Conservation (phyloP, 306 rosid genomes). For the Herpetospermum pedunculosum region DNA sequence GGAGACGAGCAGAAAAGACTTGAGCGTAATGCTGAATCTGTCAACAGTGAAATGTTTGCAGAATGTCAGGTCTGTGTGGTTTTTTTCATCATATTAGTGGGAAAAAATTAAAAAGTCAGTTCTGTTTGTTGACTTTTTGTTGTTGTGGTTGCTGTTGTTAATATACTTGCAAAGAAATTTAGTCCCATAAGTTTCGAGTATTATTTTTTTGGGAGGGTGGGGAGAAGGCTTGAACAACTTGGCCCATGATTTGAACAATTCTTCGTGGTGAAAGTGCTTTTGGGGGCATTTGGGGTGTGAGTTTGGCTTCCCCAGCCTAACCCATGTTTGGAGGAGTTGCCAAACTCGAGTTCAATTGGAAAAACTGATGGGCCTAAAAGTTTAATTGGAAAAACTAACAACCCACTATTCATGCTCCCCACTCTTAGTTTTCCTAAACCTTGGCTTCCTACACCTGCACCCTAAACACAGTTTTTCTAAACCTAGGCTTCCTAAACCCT, state of each 20-base stretch:
- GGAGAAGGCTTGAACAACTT: neutral
- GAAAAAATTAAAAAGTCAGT: neutral
- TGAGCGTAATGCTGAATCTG: slow-evolving; percentile 88
- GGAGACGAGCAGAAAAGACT: slow-evolving; percentile 69
- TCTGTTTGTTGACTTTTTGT: neutral
- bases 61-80: slow-evolving; percentile 77
- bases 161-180: neutral
- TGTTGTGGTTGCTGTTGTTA: neutral
- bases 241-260: neutral
- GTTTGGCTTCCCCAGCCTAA: neutral
- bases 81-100: neutral
- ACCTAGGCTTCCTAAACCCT: neutral
- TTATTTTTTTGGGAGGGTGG: neutral
- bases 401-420: too few species aligned
- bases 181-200: neutral
- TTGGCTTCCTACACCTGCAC: neutral
- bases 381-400: neutral
- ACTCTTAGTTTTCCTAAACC: neutral
- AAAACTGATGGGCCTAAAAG: neutral
- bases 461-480: neutral
- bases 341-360: neutral
- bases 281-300: neutral
- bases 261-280: neutral
- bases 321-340: neutral
- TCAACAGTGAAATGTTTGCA: slow-evolving; percentile 69